Evolutionary conservation across 2,329 filamentous ascomycete genomes (phyloP).

Genomic region (Ophiostoma perfectum): DNA sequence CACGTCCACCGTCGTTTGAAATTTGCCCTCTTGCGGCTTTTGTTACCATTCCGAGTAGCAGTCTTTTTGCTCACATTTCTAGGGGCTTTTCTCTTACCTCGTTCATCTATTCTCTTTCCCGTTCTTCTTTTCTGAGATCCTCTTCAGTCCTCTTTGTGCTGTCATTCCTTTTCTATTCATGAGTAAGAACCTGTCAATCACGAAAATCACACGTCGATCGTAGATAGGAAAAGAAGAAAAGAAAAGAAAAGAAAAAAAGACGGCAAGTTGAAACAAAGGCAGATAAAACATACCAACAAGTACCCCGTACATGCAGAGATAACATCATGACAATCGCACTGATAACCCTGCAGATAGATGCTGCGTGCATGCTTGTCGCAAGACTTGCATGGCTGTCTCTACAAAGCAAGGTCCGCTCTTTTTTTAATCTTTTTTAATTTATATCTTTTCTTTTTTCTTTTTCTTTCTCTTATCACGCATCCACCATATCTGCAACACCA

Average conservation of each 20-base stretch:
- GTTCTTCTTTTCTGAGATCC: neutral
- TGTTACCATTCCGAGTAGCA: neutral
- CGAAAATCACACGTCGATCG: neutral
- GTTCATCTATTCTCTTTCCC: neutral
- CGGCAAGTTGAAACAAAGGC: neutral
- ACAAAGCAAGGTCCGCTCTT: neutral
- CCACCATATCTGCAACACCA: too few species aligned
- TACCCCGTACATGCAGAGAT: neutral
- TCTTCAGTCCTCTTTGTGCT: neutral
- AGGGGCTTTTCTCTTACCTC: neutral
- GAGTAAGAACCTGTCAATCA: neutral
- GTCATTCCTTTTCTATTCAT: neutral
- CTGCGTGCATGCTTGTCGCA: neutral
- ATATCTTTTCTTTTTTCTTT: neutral
- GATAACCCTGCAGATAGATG: conserved; percentile 1
- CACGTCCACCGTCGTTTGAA: neutral
- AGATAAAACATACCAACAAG: too few species aligned
- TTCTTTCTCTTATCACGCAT: too few species aligned
- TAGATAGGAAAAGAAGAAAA: neutral
- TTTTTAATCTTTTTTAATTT: neutral
- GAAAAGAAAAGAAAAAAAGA: neutral
- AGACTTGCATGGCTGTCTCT: too few species aligned
- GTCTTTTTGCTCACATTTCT: neutral
- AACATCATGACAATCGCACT: neutral
- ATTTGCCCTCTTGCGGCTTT: neutral